Evolutionary conservation across 768 basidiomycete genomes (phyloP), one percentile per base, ranked within the genome.

Genomic region (Lactarius akahatsu): DNA sequence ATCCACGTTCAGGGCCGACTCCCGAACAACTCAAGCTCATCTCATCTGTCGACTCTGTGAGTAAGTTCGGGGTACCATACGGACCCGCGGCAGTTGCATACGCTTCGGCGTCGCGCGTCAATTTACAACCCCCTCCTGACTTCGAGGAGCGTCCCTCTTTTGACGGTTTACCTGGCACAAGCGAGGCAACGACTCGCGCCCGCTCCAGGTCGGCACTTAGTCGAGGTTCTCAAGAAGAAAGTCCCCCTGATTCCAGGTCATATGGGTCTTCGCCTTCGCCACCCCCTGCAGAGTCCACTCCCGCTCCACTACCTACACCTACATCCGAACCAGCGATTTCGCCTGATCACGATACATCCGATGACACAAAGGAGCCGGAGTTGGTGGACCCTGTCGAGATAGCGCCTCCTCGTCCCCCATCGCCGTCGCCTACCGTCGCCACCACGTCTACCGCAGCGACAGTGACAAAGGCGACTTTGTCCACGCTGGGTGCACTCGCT

Each of bases 51-150:
- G 89, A 91, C 71, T 80, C 81, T 3, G 80, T 92, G 65, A 84
- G 82, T 43, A 80, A 83, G 65, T 94, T 92, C 71, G 90, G 89
- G 1, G 78, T 89, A 63, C 92, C 92, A 26, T 93, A 90, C 71
- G 91, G 91, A 0, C 76, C 83, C 13, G 91, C 88, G 71, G 91
- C 90, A 4, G 79, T 89, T 34, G 86, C 87, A 38, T 90, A 80
- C 9, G 80, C 82, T 38, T 83, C 83, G 16, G 70, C 80, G 28
- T 85, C 82, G 47, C 77, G 80, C 57, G 71, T 83, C 71, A 75
- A 77, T 60, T 56, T 76, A 20, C 74, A 76, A 56, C 84, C 83
- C 1, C 86, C 81, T 4, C 79, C 86, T 18, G 84, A 80, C 57
- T 88, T 87, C 72, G 83, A 85, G 47, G 68, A 71, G 26, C 59